Evolutionary conservation across 2,329 filamentous ascomycete species (phyloP), one percentile per base, ranked within the genome.

Genomic region (Cladosporium cucumerinum): DNA sequence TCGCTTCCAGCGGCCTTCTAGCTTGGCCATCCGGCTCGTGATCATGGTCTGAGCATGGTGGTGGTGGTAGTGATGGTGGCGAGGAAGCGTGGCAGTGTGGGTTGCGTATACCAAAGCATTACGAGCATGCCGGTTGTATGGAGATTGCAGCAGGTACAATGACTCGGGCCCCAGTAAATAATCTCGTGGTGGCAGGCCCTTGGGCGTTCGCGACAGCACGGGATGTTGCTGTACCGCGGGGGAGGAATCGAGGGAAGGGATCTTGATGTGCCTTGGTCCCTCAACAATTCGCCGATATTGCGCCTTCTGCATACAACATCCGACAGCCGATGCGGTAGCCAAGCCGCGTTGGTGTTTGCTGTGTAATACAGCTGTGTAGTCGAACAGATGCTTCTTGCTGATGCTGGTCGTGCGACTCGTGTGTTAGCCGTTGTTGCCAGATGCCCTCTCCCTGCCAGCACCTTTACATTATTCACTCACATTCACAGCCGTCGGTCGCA

Each of bases 1-100:
- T 54, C 51, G 51, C 51, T 32, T 54, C 28, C 26, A 54, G 26
- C 51, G 18, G 39, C 39, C 14, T 57, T 57, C 36, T 58, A 58
- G 55, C 55, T 58, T 58, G 55, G 55, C 36, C 46, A 23, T 12
- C 30, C 54, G 32, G 54, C 54, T 57, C 32, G 54, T 34, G 32
- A 57, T 23, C 32, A 54, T 25, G 30, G 12, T 39, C 54, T 32
- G 28, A 23, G n/a, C 54, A 57, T 57, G 32, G 32, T 57, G 54
- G 54, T 46, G 39, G 39, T 39, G 5, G 32, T 34, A 10, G 32
- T 34, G 32, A 10, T 10, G 32, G 32, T 18, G 34, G 39, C 39
- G 39, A 21, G n/a, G 3, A 18, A 46, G n/a, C 2, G 18, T n/a
- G 6, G 18, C 36, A 10, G 16, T n/a, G 5, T 11, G 39, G 8